Conservation (phyloP, 73 alveolate genomes). For the Paramecium caudatum region DNA sequence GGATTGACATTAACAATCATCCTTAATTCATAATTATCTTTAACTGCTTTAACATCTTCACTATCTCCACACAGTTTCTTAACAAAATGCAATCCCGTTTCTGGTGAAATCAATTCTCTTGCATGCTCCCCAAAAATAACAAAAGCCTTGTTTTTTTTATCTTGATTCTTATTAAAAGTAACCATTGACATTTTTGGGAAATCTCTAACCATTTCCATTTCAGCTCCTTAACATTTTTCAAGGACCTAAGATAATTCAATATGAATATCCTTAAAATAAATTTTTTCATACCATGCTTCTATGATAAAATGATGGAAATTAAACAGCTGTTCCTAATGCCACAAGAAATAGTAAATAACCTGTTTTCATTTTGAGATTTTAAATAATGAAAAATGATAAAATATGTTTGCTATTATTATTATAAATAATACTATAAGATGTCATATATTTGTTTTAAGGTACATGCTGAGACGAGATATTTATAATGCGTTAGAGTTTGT, state of each 20-base stretch:
- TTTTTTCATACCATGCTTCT: not conserved
- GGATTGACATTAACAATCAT: constrained; percentile 82
- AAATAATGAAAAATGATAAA: too few species aligned
- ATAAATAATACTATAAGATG: constrained; percentile 25
- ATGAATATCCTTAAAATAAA: not conserved
- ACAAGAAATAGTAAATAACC: too few species aligned
- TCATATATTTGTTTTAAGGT: constrained; percentile 58
- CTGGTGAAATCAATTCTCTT: constrained; percentile 80
- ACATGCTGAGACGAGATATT: constrained; percentile 57
- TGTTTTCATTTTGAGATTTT: too few species aligned
- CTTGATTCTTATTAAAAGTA: constrained; percentile 39
- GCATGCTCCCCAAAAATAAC: constrained; percentile 82
- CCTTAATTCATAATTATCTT: constrained; percentile 54
- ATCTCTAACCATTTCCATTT: constrained; percentile 41
- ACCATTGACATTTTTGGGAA: constrained; percentile 20
- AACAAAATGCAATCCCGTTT: constrained; percentile 76
- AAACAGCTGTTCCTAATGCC: too few species aligned
- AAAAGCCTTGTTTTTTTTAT: constrained; percentile 72
- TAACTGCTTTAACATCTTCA: constrained; percentile 14
- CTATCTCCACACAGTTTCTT: constrained; percentile 3
- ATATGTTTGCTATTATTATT: too few species aligned
- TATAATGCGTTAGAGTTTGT: constrained; percentile 35
- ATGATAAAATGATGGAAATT: constrained; percentile 59
- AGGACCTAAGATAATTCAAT: not conserved
- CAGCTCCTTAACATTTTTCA: not conserved